Evolutionary conservation across 129 eudicot genomes (phyloP), one percentile per base, ranked within the genome.

Genomic region (Gnaphalium uliginosum): DNA sequence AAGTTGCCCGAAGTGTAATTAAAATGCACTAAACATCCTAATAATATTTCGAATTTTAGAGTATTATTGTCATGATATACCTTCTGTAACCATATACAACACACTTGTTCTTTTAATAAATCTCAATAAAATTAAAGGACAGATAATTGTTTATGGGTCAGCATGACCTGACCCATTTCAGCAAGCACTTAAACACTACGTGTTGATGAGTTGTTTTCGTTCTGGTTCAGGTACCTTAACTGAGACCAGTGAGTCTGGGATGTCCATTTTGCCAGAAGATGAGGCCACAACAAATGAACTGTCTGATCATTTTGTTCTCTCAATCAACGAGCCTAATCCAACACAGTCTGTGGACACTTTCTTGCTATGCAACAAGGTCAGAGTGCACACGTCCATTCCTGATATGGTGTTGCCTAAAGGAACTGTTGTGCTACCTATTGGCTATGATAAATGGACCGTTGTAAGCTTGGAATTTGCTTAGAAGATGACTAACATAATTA

Each of bases 371-470:
- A 78, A 86, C 78, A 75, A 76, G 74, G 59, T 85, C 2, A 79
- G 83, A 73, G 87, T 87, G 74, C 83, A 85, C 87, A 83, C 76
- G 1, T 63, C 64, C 71, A 56, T 81, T 51, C 92, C 92, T 19
- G 78, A 82, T 78, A 51, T 39, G 35, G 59, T 54, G n/a, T 72
- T 87, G 57, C 87, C 88, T 6, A 18, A 77, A 43, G 87, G 85
- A 17, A 58, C 70, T 15, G 78, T 82, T 8, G 71, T 87, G 46
- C 77, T 85, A 29, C 90, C 90, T n/a, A 77, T 85, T 2, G 68
- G 66, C 0, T 78, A 85, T 15, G 62, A 43, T 70, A 79, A 77
- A 71, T 87, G 92, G 90, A 85, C 82, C 32, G 68, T 76, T 33
- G 84, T 83, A 72, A 79, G 84, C 84, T 61, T 83, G 81, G 91